A percentile compares a stretch with the other conserved stretches of the same genome.
Conservation (phyloP, 2,329 filamentous ascomycete species). For the Arthroderma uncinatum region DNA sequence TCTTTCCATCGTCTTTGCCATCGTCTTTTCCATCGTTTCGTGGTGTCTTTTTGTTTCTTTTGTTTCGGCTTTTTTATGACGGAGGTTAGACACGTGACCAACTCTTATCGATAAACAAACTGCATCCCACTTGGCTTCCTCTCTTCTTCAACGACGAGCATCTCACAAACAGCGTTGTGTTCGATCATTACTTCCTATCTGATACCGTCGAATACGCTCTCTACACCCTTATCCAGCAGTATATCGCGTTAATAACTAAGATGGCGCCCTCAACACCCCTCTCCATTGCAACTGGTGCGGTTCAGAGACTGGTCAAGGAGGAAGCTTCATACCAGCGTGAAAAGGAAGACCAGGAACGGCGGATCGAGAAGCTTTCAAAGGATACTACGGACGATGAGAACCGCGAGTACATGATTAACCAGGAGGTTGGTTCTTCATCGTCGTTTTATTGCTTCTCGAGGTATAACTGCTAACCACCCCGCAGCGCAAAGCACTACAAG, state of each 20-base stretch:
- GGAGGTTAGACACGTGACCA: not conserved
- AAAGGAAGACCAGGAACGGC: slow-evolving; percentile 59
- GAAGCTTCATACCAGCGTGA: slow-evolving; percentile 85
- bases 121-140: not conserved
- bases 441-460: not conserved
- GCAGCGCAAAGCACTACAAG: slow-evolving; percentile 68
- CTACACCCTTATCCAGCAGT: too few relatives aligned
- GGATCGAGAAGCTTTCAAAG: slow-evolving; percentile 56
- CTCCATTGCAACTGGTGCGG: slow-evolving; percentile 65
- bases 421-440: slow-evolving; percentile 54
- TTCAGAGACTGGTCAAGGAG: slow-evolving; percentile 81
- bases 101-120: not conserved
- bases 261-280: slow-evolving; percentile 73
- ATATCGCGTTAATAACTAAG: slow-evolving; percentile 15
- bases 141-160: not conserved
- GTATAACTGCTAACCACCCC: not conserved
- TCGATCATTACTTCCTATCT: too few relatives aligned
- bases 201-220: too few relatives aligned
- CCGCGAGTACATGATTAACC: slow-evolving; percentile 65
- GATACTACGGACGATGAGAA: slow-evolving; percentile 60
- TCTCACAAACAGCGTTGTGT: too few relatives aligned
- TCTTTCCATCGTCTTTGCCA: not conserved
- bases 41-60: too few relatives aligned
- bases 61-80: not conserved
- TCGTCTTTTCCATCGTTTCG: too few relatives aligned